A percentile compares a stretch with the other conserved stretches of the same genome.
Evolutionary conservation across 1,284 basidiomycete genomes (phyloP).

Genomic region (Heterobasidion parviporum): DNA sequence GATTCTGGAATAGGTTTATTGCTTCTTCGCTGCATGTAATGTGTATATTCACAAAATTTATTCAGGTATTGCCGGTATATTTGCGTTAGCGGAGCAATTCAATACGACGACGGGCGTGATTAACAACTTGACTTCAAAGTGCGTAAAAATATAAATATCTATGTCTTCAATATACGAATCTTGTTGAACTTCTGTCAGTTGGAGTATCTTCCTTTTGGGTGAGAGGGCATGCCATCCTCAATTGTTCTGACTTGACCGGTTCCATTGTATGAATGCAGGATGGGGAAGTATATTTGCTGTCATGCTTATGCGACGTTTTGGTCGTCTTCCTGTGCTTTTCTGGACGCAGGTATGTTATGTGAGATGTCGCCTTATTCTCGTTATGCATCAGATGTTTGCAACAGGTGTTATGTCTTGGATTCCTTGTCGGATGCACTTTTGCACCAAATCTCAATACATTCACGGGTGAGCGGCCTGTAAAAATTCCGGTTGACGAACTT

Average conservation of each 20-base stretch:
- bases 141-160: conserved; percentile 12
- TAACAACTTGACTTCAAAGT: conserved; percentile 60
- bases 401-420: conserved; percentile 39
- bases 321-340: conserved; percentile 54
- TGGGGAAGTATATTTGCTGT: conserved; percentile 57
- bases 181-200: conserved; percentile 26
- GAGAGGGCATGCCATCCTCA: background rate
- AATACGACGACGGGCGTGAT: conserved; percentile 50
- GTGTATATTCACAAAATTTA: background rate
- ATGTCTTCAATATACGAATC: background rate
- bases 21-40: background rate
- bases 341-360: conserved; percentile 43
- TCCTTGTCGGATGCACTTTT: conserved; percentile 45
- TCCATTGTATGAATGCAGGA: conserved; percentile 22
- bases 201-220: conserved; percentile 64
- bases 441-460: conserved; percentile 45
- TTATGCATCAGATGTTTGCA: background rate
- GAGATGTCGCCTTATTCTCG: background rate
- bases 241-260: background rate
- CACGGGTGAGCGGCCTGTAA: conserved; percentile 27
- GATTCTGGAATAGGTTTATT: conserved; percentile 52
- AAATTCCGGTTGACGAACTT: background rate
- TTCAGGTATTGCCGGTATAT: conserved; percentile 50
- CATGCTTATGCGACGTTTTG: conserved; percentile 48
- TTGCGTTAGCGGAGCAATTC: conserved; percentile 49